phyloP scores from a whole-genome alignment of 2,329 filamentous ascomycete genomes.

The Cladosporium sp. region DNA sequence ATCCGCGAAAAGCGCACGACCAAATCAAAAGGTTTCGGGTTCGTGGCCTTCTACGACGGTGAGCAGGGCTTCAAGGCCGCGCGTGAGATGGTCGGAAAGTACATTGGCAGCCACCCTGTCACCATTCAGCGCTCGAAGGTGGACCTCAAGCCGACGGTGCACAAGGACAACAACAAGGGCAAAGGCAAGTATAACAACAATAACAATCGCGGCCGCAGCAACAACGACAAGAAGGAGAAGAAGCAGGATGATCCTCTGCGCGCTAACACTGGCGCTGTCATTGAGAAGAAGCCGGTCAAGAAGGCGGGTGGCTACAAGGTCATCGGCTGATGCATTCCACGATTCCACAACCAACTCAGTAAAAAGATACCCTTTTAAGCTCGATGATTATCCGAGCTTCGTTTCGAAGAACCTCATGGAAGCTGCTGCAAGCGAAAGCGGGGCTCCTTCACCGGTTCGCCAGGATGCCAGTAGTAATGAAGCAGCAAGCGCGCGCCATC shows the following conservation, averaged over 20 bases:
- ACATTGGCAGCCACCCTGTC: conserved; percentile 91
- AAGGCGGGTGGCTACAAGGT: conserved; percentile 30
- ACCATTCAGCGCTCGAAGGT: conserved; percentile 77
- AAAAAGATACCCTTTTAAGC: too few species aligned
- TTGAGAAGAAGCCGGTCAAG: conserved; percentile 30
- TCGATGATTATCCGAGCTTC: too few species aligned
- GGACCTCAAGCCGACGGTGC: conserved; percentile 74
- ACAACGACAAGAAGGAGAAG: conserved; percentile 42
- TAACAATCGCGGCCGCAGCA: conserved; percentile 23
- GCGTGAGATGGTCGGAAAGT: conserved; percentile 98
- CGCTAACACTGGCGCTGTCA: conserved; percentile 33
- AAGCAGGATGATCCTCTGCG: conserved; percentile 29
- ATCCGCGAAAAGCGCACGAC: conserved; percentile 92
- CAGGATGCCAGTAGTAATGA: too few species aligned
- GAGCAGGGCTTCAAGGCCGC: conserved; percentile 96
- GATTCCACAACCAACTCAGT: too few species aligned
- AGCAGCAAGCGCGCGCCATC: too few species aligned
- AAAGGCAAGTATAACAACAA: conserved; percentile 49
- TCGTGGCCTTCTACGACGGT: conserved; percentile 89
- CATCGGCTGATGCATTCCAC: conserved; percentile 25
- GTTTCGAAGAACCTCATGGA: too few species aligned
- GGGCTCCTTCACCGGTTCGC: too few species aligned
- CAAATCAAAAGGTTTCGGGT: conserved; percentile 94
- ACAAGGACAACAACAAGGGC: conserved; percentile 36
- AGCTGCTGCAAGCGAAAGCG: too few species aligned